Conservation (phyloP, 2,329 filamentous ascomycete genomes). For the Colletotrichum phormii region DNA sequence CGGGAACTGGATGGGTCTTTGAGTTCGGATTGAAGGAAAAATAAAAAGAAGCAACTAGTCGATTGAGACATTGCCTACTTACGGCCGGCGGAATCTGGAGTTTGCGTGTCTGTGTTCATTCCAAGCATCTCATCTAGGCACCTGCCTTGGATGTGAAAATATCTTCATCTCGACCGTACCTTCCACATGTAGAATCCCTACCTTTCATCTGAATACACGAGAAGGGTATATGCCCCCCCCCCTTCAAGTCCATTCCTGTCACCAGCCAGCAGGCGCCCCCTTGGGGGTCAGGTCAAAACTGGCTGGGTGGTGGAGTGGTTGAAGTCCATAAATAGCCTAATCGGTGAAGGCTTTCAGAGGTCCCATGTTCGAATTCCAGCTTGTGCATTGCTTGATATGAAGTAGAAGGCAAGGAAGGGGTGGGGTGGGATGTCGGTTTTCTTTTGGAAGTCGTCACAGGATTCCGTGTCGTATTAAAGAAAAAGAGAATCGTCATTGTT, state of each 20-base stretch:
- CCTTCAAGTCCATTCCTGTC: no score
- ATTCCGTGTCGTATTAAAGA: background rate
- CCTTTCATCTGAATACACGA: no score
- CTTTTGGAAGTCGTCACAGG: background rate
- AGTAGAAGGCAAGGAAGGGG: background rate
- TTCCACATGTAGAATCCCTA: no score
- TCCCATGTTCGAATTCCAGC: no score
- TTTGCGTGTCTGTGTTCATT: background rate
- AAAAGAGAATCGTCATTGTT: background rate
- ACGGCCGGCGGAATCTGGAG: background rate
- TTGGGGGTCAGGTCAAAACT: no score
- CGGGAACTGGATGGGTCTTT: conserved; percentile 30
- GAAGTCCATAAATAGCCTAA: no score
- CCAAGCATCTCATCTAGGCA: background rate
- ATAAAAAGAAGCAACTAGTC: background rate
- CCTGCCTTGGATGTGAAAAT: no score
- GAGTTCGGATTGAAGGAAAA: background rate
- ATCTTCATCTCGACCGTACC: accelerated
- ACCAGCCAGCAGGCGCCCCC: no score
- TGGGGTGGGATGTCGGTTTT: background rate
- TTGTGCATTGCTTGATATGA: background rate
- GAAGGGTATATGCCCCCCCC: no score
- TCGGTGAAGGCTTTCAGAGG: no score
- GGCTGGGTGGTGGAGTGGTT: no score
- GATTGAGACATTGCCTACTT: background rate